These are phyloP conservation scores for Saitozyma podzolica DNA, from an alignment of 768 basidiomycete species.

Conservation along the genomic window DNA sequence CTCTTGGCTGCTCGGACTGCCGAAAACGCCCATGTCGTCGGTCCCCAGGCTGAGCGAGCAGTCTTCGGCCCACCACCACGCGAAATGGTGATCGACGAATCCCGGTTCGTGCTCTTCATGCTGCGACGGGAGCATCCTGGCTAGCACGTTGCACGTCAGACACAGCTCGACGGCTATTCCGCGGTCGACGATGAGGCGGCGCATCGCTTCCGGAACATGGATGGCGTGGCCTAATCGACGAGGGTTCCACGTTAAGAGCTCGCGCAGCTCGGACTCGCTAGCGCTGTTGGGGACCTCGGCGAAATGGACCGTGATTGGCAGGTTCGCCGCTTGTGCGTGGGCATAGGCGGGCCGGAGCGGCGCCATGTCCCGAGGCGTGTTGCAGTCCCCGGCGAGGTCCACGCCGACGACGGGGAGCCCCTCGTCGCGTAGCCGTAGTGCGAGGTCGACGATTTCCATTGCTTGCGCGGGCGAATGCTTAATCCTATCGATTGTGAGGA, in stretches of 20 bases:
- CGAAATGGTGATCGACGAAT: constrained; percentile 19
- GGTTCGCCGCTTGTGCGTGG: constrained; percentile 4
- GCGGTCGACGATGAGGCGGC: constrained; percentile 6
- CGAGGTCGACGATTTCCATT: constrained; percentile 14
- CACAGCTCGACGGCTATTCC: constrained; percentile 21
- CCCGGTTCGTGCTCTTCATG: background rate
- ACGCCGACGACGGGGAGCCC: constrained; percentile 23
- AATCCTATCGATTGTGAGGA: constrained; percentile 21
- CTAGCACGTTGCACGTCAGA: constrained; percentile 25
- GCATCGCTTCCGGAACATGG: constrained; percentile 13
- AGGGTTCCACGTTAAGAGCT: constrained; percentile 16
- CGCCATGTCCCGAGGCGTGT: constrained; percentile 1
- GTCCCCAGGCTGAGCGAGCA: constrained; percentile 19
- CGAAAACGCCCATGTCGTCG: constrained; percentile 28
- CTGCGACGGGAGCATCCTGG: constrained; percentile 19
- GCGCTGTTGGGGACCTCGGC: constrained; percentile 17
- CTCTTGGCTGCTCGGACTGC: constrained; percentile 10
- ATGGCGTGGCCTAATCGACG: constrained; percentile 22
- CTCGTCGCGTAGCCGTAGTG: constrained; percentile 10
- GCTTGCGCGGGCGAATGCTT: constrained; percentile 14
- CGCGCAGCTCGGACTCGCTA: constrained; percentile 2
- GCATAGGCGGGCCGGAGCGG: constrained; percentile 9
- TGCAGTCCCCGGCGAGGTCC: constrained; percentile 20
- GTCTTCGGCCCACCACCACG: constrained; percentile 14
- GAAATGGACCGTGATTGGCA: constrained; percentile 18